Conservation (phyloP, 2,329 filamentous ascomycete species). For the Penicillium concentricum region DNA sequence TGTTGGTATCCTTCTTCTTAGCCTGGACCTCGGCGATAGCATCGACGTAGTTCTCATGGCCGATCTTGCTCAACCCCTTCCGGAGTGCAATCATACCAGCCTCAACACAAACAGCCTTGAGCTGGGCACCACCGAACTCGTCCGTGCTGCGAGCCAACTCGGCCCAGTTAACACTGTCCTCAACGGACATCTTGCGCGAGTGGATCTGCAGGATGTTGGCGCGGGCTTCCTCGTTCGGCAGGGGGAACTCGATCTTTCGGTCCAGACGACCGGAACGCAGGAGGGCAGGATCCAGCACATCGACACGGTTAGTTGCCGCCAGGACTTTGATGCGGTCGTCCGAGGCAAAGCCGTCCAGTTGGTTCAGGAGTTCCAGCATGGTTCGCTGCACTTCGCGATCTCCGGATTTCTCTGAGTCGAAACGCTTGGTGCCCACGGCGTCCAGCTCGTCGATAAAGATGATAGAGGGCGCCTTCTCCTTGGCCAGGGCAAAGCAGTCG, state of each 20-base stretch:
- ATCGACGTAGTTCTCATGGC: conserved; percentile 98
- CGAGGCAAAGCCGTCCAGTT: conserved; percentile 95
- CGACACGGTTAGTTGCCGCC: conserved; percentile 89
- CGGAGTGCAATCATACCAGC: conserved; percentile 98
- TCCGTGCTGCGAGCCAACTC: conserved; percentile 95
- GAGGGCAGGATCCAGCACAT: conserved; percentile 87
- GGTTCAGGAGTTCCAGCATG: conserved; percentile 98
- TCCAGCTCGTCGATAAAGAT: conserved; percentile 99
- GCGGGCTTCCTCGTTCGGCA: conserved; percentile 95
- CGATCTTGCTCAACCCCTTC: conserved; percentile 92
- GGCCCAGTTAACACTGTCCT: conserved; percentile 89
- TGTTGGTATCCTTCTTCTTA: conserved; percentile 81
- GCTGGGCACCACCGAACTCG: conserved; percentile 95
- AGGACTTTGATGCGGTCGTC: conserved; percentile 97
- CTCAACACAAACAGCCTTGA: conserved; percentile 98
- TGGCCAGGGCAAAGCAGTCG: conserved; percentile 94
- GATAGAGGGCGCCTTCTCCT: conserved; percentile 97
- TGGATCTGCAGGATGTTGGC: conserved; percentile 98
- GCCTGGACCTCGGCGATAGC: conserved; percentile 87
- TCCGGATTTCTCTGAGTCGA: conserved; percentile 97
- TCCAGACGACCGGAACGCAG: conserved; percentile 90
- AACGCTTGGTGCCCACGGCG: conserved; percentile 97
- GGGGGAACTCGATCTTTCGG: conserved; percentile 96
- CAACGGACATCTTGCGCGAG: conserved; percentile 96
- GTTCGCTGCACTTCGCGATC: conserved; percentile 97